Evolutionary conservation across 2,329 filamentous ascomycete species (phyloP), one percentile per base, ranked within the genome.

Genomic region (Cladophialophora psammophila): DNA sequence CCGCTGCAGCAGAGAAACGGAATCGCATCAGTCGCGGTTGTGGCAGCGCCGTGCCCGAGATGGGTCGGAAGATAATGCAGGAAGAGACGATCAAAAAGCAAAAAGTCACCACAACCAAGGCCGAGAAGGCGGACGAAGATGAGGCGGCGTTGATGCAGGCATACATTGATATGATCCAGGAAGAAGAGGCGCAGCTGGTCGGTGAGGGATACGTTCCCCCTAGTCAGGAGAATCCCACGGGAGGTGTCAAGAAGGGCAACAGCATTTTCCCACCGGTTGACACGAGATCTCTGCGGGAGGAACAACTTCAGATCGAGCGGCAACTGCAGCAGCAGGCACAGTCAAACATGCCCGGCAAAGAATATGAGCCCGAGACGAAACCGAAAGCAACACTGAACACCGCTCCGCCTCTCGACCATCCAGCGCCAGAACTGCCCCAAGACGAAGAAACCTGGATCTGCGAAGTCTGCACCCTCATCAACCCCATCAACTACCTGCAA

Each of bases 61-160:
- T 88, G 68, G 88, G 89, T 54, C 81, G 83, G n/a, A 86, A 90
- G 74, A 87, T 94, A 20, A 84, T 85, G 3, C 85, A 88, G 55
- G 86, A 91, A 42, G 86, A 91, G 66, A 66, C 58, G 4, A 57
- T 31, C 26, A 90, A 90, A 42, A 88, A 87, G 5, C 83, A 83
- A 64, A 90, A 90, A 71, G 92, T 93, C 0, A 94, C 96, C 80
- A 87, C 86, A 67, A 97, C 93, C 0, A 87, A 91, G 74, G 93
- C 92, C 0, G 92, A 96, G 71, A 91, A 96, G 76, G 93, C 97
- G 63, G 90, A 93, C 72, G 94, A 93, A 3, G 96, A 97, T 73
- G 92, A 97, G 64, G 85, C 87, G 31, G 94, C 94, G 5, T 96
- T 97, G 68, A 88, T 93, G 61, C 88, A 94, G 74, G 93, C 93